Evolutionary conservation across 2,329 filamentous ascomycete species (phyloP).

Genomic region (Dichotomopilus funicola): DNA sequence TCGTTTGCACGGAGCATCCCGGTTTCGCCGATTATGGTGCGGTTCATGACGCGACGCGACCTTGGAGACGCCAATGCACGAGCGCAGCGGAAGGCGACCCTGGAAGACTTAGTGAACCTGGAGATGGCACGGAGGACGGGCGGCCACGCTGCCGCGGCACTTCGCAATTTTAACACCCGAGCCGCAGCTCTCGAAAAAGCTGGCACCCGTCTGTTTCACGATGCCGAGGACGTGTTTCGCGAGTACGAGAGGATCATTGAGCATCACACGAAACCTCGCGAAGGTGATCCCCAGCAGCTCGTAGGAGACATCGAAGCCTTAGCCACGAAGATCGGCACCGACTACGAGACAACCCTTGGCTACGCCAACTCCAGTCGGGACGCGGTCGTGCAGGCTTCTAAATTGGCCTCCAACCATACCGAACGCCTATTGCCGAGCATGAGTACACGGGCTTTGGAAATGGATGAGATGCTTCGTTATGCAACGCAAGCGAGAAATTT

Average conservation of each 20-base stretch:
- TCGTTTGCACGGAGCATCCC: slow-evolving; percentile 57
- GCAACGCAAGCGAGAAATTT: slow-evolving; percentile 61
- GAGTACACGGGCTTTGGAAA: slow-evolving; percentile 49
- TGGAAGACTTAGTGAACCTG: slow-evolving; percentile 71
- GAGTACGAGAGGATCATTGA: slow-evolving; percentile 55
- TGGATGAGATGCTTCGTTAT: slow-evolving; percentile 54
- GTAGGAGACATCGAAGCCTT: slow-evolving; percentile 81
- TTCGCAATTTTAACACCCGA: slow-evolving; percentile 53
- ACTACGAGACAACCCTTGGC: slow-evolving; percentile 70
- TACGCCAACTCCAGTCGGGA: slow-evolving; percentile 59
- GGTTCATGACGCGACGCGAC: slow-evolving; percentile 53
- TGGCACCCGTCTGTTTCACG: slow-evolving; percentile 53
- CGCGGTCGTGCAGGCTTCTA: slow-evolving; percentile 54
- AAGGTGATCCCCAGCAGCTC: slow-evolving; percentile 60
- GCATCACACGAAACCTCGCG: slow-evolving; percentile 50
- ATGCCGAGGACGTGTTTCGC: slow-evolving; percentile 55
- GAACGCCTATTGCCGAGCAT: slow-evolving; percentile 55
- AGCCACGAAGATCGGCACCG: slow-evolving; percentile 77
- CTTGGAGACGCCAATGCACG: slow-evolving; percentile 32
- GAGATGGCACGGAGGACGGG: slow-evolving; percentile 68
- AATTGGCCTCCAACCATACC: slow-evolving; percentile 57
- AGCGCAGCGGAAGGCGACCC: slow-evolving; percentile 46
- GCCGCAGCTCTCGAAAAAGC: slow-evolving; percentile 55
- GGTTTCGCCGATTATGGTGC: slow-evolving; percentile 59
- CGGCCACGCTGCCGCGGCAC: slow-evolving; percentile 51